Evolutionary conservation across 2,329 filamentous ascomycete genomes (phyloP).

Genomic region (Zasmidium angulare): DNA sequence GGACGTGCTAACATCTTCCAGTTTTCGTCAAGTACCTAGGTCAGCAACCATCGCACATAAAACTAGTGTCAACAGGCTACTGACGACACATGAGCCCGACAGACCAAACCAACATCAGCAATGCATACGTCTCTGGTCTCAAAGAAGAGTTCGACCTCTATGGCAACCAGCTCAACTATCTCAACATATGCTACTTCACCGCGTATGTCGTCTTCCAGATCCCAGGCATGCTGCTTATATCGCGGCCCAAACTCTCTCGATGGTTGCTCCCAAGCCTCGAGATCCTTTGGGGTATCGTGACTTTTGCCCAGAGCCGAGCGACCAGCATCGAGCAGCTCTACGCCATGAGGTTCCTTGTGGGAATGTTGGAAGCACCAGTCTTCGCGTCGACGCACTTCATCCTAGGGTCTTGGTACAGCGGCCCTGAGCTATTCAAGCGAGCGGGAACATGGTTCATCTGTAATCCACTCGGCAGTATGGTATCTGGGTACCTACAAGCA

Average conservation of each 20-base stretch:
- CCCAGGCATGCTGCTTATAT: slow-evolving; percentile 40
- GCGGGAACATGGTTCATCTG: slow-evolving; percentile 60
- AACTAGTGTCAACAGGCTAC: too few species aligned
- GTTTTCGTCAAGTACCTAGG: slow-evolving; percentile 11
- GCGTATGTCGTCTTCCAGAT: slow-evolving; percentile 43
- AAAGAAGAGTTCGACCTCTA: slow-evolving; percentile 39
- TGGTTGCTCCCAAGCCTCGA: slow-evolving; percentile 39
- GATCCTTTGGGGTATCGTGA: slow-evolving; percentile 42
- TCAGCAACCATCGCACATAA: neutral
- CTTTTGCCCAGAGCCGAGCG: slow-evolving; percentile 41
- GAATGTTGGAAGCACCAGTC: slow-evolving; percentile 56
- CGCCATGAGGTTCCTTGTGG: slow-evolving; percentile 43
- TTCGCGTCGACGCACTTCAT: slow-evolving; percentile 62
- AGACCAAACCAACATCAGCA: slow-evolving; percentile 43
- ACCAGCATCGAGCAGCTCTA: slow-evolving; percentile 41
- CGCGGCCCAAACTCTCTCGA: slow-evolving; percentile 31
- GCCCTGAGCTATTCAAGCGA: slow-evolving; percentile 60
- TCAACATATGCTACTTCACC: slow-evolving; percentile 36
- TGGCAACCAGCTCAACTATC: slow-evolving; percentile 42
- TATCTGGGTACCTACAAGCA: slow-evolving; percentile 62
- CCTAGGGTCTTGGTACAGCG: slow-evolving; percentile 62
- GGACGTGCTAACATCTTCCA: neutral
- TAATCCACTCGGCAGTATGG: slow-evolving; percentile 60
- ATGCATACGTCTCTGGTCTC: slow-evolving; percentile 46
- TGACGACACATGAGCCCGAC: too few species aligned